Evolutionary conservation across 1,284 basidiomycete species (phyloP).

Genomic region (Afroboletus lepidellus): DNA sequence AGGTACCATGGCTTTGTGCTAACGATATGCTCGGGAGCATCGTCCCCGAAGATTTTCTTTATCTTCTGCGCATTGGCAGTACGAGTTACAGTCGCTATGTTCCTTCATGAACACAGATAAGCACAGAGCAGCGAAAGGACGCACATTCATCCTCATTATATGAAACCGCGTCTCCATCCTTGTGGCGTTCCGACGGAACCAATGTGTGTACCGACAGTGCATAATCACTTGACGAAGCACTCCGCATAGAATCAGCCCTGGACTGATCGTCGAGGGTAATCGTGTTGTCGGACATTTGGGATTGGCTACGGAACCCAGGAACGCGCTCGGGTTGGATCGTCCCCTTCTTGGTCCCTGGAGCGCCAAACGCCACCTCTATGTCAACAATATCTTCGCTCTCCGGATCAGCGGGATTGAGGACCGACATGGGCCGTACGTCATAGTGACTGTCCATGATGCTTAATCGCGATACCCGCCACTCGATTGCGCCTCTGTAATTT

Average conservation of each 20-base stretch:
- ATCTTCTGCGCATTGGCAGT: constrained; percentile 58
- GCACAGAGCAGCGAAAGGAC: constrained; percentile 17
- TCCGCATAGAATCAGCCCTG: constrained; percentile 16
- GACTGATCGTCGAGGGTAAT: constrained; percentile 35
- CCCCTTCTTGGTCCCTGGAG: constrained; percentile 28
- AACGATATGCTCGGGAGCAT: constrained; percentile 50
- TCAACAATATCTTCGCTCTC: constrained; percentile 61
- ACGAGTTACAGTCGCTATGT: constrained; percentile 26
- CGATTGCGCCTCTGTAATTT: constrained; percentile 70
- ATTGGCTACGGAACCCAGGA: constrained; percentile 34
- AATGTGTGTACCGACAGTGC: constrained; percentile 28
- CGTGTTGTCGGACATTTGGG: constrained; percentile 36
- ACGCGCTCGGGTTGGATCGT: constrained; percentile 21
- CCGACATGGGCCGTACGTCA: constrained; percentile 39
- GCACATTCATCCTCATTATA: constrained; percentile 38
- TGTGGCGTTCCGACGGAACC: constrained; percentile 21
- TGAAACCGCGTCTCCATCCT: constrained; percentile 25
- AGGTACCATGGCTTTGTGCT: constrained; percentile 84
- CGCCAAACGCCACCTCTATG: constrained; percentile 54
- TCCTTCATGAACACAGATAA: constrained; percentile 8
- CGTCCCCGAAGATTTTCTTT: constrained; percentile 75
- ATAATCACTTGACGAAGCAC: constrained; percentile 26
- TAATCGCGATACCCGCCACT: constrained; percentile 68
- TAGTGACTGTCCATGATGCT: constrained; percentile 55
- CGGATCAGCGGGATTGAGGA: constrained; percentile 37